Conservation (phyloP, 352 stramenopile genomes). For the Phytopythium litorale region DNA sequence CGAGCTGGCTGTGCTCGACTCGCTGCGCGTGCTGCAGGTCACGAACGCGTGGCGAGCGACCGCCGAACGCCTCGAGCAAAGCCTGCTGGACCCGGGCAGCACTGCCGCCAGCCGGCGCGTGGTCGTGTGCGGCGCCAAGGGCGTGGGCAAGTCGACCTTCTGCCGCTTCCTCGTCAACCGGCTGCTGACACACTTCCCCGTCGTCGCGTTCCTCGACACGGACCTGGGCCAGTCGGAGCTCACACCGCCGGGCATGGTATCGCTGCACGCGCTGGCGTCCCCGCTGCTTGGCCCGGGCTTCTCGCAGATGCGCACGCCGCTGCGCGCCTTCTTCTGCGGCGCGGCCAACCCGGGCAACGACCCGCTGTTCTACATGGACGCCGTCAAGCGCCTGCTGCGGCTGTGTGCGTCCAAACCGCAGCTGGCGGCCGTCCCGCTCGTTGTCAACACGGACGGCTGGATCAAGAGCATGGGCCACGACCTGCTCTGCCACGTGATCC, state of each 20-base stretch:
- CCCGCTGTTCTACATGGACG: conserved; percentile 69
- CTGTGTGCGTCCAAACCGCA: conserved; percentile 57
- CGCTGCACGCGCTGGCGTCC: conserved; percentile 82
- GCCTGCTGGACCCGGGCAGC: conserved; percentile 13
- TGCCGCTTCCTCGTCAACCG: conserved; percentile 93
- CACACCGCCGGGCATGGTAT: conserved; percentile 90
- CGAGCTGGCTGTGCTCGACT: conserved; percentile 53
- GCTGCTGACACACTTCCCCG: conserved; percentile 63
- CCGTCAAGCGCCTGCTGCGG: conserved; percentile 63
- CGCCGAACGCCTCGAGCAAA: conserved; percentile 37
- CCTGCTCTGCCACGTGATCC: conserved; percentile 90
- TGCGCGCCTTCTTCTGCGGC: conserved; percentile 74
- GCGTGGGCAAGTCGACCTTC: conserved; percentile 95
- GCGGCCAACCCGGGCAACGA: conserved; percentile 73
- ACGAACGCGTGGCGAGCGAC: conserved; percentile 53
- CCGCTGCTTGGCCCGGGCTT: conserved; percentile 92
- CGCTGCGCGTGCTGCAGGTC: conserved; percentile 60
- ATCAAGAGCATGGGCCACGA: conserved; percentile 96
- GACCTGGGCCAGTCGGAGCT: conserved; percentile 96
- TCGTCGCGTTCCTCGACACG: conserved; percentile 93
- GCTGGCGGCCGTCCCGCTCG: conserved; percentile 60
- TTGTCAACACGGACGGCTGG: conserved; percentile 98
- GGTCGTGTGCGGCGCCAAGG: conserved; percentile 93
- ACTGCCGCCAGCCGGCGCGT: conserved; percentile 42
- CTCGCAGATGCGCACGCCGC: conserved; percentile 82